Evolutionary conservation across 768 basidiomycete species (phyloP).

Genomic region (Agaricus blazei): DNA sequence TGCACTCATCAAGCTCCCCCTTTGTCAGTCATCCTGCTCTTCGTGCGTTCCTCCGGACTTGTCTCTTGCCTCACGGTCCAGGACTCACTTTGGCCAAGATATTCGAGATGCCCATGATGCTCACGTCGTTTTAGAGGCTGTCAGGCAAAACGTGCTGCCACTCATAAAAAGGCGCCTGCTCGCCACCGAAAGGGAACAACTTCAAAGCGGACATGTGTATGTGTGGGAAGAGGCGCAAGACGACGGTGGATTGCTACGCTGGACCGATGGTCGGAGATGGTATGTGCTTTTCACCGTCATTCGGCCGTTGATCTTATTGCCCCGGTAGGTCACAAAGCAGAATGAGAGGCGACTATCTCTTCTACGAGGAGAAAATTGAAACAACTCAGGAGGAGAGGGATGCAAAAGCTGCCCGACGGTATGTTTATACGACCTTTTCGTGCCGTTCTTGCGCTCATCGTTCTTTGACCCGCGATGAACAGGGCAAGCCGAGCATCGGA

Average conservation of each 20-base stretch:
- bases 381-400: conserved; percentile 76
- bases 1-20: conserved; percentile 19
- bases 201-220: conserved; percentile 71
- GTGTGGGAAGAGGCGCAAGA: conserved; percentile 87
- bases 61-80: not conserved
- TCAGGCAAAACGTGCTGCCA: conserved; percentile 63
- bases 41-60: conserved; percentile 26
- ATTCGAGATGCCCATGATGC: conserved; percentile 79
- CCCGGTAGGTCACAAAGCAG: conserved; percentile 70
- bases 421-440: conserved; percentile 12
- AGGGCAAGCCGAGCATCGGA: conserved; percentile 60
- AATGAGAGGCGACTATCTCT: conserved; percentile 79
- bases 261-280: conserved; percentile 84
- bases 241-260: conserved; percentile 61
- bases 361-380: conserved; percentile 82
- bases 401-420: conserved; percentile 77
- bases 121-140: conserved; percentile 71
- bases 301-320: not conserved
- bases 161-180: conserved; percentile 69
- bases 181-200: conserved; percentile 61
- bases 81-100: conserved; percentile 34
- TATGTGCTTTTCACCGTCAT: conserved; percentile 18
- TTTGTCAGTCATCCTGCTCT: conserved; percentile 45
- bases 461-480: conserved; percentile 5
- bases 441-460: conserved; percentile 11